Base-by-base conservation (phyloP, 352 stramenopile species). In the Pythium aristosporum region DNA sequence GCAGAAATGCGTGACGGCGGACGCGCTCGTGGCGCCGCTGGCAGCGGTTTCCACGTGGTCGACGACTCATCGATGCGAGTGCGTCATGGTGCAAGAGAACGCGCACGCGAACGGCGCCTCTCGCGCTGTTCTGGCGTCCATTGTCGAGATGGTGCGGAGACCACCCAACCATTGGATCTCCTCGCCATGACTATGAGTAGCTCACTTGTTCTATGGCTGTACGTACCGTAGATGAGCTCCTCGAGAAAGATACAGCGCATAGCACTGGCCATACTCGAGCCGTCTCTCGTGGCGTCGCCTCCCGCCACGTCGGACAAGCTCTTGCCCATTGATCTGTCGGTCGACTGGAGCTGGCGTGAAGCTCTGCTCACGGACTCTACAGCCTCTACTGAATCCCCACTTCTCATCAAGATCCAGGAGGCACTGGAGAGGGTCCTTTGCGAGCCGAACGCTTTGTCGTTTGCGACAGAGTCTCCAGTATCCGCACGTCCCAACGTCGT, bases 81-180 rank as follows among this genome's bases (percentile, higher is more conserved):
- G 80, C 30, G 72, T 87, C 37, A 61, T 92, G 25, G 71, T 92
- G 56, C 75, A 90, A 72, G 84, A 92, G 74, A 77, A 77, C n/a
- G 67, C 67, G 16, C 69, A 77, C 32, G 79, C 79, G 16, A 58
- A 73, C 42, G 79, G 82, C 55, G 73, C 70, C 34, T 88, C 80
- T 5, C 82, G 82, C 51, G 74, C 75, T 2, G 68, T 91, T 16
- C 49, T 92, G 25, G 74, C 79, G 50, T 72, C 71, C 25, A 76
- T 89, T 46, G 23, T 87, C 34, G 57, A 47, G 28, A 76, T 79
- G 69, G 74, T 82, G 52, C 32, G 23, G 28, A 5, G 5, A n/a
- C n/a, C n/a, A n/a, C n/a, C n/a, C n/a, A n/a, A 43, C 12, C 8
- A 23, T 5, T 23, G 6, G 32, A 23, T 32, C 28, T 20, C 28